A percentile compares a stretch with the other conserved stretches of the same genome.
These are phyloP conservation scores for Afroboletus lepidellus DNA, from an alignment of 1,284 basidiomycete genomes.

Conservation along the genomic window DNA sequence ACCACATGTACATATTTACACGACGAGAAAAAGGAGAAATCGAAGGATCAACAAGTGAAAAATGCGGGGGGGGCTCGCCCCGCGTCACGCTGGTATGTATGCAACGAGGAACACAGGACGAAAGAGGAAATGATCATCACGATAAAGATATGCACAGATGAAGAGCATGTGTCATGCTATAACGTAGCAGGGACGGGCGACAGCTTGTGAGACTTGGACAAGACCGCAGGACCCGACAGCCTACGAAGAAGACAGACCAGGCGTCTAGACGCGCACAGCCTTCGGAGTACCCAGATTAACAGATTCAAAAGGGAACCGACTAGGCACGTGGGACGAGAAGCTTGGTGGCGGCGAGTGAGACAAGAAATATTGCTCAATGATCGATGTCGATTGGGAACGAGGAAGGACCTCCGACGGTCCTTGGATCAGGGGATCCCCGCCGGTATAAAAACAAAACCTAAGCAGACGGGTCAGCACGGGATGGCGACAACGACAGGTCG, in stretches of 20 bases:
- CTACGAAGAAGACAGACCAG: background rate
- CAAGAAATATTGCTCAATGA: slow-evolving; percentile 49
- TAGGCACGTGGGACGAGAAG: slow-evolving; percentile 12
- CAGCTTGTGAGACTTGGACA: background rate
- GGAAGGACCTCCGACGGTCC: slow-evolving; percentile 38
- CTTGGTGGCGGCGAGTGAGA: slow-evolving; percentile 25
- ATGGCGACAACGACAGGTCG: background rate
- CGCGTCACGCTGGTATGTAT: background rate
- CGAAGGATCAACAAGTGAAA: background rate
- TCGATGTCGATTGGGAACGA: slow-evolving; percentile 56
- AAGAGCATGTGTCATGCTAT: background rate
- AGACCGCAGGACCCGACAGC: background rate
- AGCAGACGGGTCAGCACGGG: slow-evolving; percentile 2
- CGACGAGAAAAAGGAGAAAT: slow-evolving; percentile 3
- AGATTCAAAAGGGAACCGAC: slow-evolving; percentile 9
- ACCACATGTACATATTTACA: slow-evolving; percentile 15
- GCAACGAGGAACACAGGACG: background rate
- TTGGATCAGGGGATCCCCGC: slow-evolving; percentile 37
- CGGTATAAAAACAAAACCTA: slow-evolving; percentile 80
- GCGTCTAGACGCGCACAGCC: slow-evolving; percentile 4
- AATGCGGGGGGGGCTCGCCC: background rate
- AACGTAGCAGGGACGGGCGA: background rate
- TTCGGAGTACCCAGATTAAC: background rate
- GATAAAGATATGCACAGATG: slow-evolving; percentile 1
- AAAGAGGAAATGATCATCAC: background rate